Evolutionary conservation across 1,139 yeast genomes (phyloP).

Genomic region (Taphrina wiesneri): DNA sequence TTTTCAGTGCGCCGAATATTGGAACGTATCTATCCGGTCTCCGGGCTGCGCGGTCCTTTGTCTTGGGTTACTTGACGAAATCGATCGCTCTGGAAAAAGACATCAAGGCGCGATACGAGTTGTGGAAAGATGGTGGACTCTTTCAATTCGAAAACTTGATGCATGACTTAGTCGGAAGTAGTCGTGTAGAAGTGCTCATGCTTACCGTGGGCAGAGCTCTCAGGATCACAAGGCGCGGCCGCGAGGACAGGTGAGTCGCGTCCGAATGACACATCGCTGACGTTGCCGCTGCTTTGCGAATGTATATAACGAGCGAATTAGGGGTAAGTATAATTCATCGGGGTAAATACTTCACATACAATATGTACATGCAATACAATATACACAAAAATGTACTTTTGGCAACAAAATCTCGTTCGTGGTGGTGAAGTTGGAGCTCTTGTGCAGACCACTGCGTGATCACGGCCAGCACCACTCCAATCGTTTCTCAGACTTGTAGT

Average conservation of each 20-base stretch:
- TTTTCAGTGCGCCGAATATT: slow-evolving; percentile 8
- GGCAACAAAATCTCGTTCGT: too few species aligned
- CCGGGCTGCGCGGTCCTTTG: slow-evolving; percentile 9
- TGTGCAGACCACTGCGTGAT: too few species aligned
- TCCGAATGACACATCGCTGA: too few species aligned
- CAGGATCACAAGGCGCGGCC: slow-evolving; percentile 22
- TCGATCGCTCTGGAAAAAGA: slow-evolving; percentile 27
- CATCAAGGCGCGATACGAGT: slow-evolving; percentile 21
- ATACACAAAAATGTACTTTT: background rate
- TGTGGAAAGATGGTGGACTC: slow-evolving; percentile 28
- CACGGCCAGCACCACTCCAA: too few species aligned
- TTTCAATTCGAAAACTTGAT: slow-evolving; percentile 13
- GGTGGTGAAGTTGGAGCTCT: too few species aligned
- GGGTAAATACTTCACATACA: too few species aligned
- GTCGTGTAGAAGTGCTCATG: slow-evolving; percentile 20
- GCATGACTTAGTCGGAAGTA: slow-evolving; percentile 28
- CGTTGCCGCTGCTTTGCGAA: background rate
- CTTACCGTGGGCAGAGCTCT: slow-evolving; percentile 25
- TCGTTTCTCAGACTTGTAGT: too few species aligned
- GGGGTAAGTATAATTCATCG: too few species aligned
- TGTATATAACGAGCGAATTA: too few species aligned
- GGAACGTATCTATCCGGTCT: slow-evolving; percentile 8
- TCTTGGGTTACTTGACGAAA: slow-evolving; percentile 5
- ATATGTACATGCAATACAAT: background rate
- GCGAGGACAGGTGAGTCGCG: slow-evolving; percentile 8